Evolutionary conservation across 768 basidiomycete species (phyloP).

Genomic region (Trametes maxima): DNA sequence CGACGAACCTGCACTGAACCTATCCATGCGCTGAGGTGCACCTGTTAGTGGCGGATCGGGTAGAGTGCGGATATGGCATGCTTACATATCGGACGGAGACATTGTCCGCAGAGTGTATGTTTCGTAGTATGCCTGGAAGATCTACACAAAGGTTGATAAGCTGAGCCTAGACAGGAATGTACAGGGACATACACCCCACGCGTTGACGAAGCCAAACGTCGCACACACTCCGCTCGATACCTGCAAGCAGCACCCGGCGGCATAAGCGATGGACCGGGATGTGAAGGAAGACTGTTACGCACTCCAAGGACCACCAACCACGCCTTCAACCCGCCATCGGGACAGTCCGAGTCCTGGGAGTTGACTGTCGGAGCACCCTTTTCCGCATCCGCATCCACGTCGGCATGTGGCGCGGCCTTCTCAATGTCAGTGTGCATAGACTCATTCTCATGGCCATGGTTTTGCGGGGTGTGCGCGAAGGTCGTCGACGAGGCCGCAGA

Average conservation of each 20-base stretch:
- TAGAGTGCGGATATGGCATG: background rate
- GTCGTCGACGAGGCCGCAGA: background rate
- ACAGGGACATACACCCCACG: conserved; percentile 64
- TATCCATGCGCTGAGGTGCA: conserved; percentile 66
- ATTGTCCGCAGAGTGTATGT: conserved; percentile 47
- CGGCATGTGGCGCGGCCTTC: background rate
- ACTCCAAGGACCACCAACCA: conserved; percentile 47
- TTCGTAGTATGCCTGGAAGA: conserved; percentile 76
- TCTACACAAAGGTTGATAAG: conserved; percentile 38
- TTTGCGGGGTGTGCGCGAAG: background rate
- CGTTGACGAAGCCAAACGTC: conserved; percentile 71
- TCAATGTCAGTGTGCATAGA: background rate
- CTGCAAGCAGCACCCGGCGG: conserved; percentile 2
- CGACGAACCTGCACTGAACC: conserved; percentile 67
- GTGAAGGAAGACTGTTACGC: conserved; percentile 13
- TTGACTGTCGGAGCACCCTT: background rate
- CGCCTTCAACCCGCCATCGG: conserved; percentile 47
- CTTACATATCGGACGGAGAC: conserved; percentile 64
- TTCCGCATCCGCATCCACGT: background rate
- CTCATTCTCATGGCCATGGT: background rate
- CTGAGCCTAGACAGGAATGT: background rate
- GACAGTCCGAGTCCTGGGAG: conserved; percentile 17
- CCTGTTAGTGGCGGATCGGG: background rate
- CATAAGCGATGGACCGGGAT: background rate
- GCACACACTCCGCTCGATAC: conserved; percentile 40